Percentiles rank a stretch among this genome's conserved stretches.
These are phyloP conservation scores for Leishmania tarentolae DNA, from an alignment of 208 protist species.

Conservation along the genomic window DNA sequence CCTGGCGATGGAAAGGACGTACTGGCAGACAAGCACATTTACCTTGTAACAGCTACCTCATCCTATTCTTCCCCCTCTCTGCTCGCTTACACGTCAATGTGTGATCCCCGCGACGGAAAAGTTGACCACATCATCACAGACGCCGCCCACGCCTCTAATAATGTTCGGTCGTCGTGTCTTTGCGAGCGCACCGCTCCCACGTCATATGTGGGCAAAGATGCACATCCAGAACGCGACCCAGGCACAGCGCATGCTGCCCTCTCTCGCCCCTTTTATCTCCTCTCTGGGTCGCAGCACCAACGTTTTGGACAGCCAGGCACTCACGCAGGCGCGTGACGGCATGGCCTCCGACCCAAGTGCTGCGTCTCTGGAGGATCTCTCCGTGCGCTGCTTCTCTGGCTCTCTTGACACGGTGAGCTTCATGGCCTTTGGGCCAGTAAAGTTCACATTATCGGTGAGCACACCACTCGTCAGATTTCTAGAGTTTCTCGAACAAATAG, in stretches of 20 bases:
- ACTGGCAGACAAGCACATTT: not conserved
- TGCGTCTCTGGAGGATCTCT: constrained; percentile 22
- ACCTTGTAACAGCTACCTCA: not conserved
- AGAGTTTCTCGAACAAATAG: not conserved
- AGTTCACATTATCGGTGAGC: constrained; percentile 24
- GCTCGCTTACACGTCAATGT: not conserved
- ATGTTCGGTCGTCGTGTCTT: constrained; percentile 89
- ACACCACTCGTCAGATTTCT: constrained; percentile 28
- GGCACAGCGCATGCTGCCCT: constrained; percentile 62
- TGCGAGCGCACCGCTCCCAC: constrained; percentile 72
- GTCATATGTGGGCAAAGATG: constrained; percentile 64
- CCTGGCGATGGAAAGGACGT: not conserved
- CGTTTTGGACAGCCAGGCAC: constrained; percentile 26
- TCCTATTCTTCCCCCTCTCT: not conserved
- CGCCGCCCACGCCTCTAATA: not conserved
- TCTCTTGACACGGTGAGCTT: constrained; percentile 7
- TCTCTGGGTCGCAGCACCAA: constrained; percentile 28
- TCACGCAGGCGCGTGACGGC: constrained; percentile 31
- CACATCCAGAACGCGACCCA: constrained; percentile 71
- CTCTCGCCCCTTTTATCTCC: constrained; percentile 45
- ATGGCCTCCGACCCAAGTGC: constrained; percentile 24
- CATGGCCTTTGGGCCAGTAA: constrained; percentile 8
- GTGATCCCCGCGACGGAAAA: not conserved
- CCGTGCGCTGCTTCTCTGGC: not conserved
- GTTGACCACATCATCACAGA: not conserved